Evolutionary conservation across 1,284 basidiomycete genomes (phyloP).

Genomic region (Sporisorium graminicola): DNA sequence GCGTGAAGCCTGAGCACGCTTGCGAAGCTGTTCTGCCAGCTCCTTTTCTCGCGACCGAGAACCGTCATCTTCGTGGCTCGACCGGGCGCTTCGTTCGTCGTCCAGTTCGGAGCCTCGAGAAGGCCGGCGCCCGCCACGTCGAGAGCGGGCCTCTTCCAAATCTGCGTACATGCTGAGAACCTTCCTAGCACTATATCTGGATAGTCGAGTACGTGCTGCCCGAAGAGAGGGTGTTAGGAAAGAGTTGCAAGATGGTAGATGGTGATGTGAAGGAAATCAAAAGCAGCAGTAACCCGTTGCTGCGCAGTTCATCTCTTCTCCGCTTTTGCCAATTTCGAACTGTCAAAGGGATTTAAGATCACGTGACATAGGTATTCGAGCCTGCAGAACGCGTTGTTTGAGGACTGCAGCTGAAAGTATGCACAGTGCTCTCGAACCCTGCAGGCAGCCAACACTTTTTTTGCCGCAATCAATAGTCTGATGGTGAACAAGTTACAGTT

Average conservation of each 20-base stretch:
- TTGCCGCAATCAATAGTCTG: not conserved
- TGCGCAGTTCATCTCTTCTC: slow-evolving; percentile 7
- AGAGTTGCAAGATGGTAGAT: not conserved
- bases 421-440: slow-evolving; percentile 15
- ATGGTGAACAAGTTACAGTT: not conserved
- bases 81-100: slow-evolving; percentile 19
- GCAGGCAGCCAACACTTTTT: slow-evolving; percentile 15
- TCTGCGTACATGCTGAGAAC: slow-evolving; percentile 59
- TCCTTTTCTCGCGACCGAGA: slow-evolving; percentile 58
- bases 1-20: slow-evolving; percentile 53
- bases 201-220: not conserved
- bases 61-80: slow-evolving; percentile 10
- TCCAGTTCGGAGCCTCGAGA: slow-evolving; percentile 38
- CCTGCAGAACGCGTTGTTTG: slow-evolving; percentile 28
- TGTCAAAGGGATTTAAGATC: slow-evolving; percentile 3
- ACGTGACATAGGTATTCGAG: slow-evolving; percentile 14
- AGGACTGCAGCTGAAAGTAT: not conserved
- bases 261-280: slow-evolving; percentile 5
- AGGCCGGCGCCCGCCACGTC: slow-evolving; percentile 22
- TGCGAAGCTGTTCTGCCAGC: slow-evolving; percentile 65
- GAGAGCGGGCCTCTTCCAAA: slow-evolving; percentile 57
- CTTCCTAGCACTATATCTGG: not conserved
- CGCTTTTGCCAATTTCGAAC: not conserved
- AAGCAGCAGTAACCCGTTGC: slow-evolving; percentile 1
- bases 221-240: not conserved